phyloP scores from a whole-genome alignment of 1,284 basidiomycete species.

The Serendipita sp. region DNA sequence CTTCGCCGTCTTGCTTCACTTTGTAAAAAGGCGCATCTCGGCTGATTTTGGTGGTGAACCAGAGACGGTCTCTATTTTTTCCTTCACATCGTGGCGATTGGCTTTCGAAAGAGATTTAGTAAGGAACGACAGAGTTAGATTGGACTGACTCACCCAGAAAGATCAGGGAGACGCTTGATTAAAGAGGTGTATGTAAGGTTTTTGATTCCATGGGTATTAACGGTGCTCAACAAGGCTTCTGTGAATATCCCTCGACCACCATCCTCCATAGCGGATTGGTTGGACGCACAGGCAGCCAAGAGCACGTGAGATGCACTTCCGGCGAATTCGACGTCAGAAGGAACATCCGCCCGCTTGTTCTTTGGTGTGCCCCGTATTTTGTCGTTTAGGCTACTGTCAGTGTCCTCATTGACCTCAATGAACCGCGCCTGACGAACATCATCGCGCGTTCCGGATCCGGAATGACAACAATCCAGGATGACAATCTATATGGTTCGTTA shows the following conservation, averaged over 20 bases:
- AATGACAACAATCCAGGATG: slow-evolving; percentile 50
- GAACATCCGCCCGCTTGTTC: neutral
- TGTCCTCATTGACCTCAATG: neutral
- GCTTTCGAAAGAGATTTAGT: neutral
- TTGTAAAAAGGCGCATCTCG: slow-evolving; percentile 15
- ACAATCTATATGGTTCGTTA: slow-evolving; percentile 24
- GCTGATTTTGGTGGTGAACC: too few relatives aligned
- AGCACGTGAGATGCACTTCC: slow-evolving; percentile 32
- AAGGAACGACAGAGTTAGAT: neutral
- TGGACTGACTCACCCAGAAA: slow-evolving; percentile 16
- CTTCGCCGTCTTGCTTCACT: slow-evolving; percentile 25
- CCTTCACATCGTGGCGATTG: too few relatives aligned
- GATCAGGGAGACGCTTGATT: slow-evolving; percentile 27
- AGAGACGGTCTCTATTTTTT: too few relatives aligned
- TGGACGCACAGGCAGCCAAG: slow-evolving; percentile 38
- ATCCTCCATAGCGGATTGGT: slow-evolving; percentile 39
- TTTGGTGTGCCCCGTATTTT: slow-evolving; percentile 11
- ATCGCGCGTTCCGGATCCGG: slow-evolving; percentile 26
- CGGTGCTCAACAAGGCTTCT: slow-evolving; percentile 32
- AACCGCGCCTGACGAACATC: slow-evolving; percentile 15
- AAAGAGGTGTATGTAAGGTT: slow-evolving; percentile 35
- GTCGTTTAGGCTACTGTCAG: slow-evolving; percentile 34
- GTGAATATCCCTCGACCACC: slow-evolving; percentile 45
- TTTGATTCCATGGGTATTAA: slow-evolving; percentile 33
- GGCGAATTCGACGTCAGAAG: slow-evolving; percentile 32